Evolutionary conservation across 2,329 filamentous ascomycete species (phyloP).

Genomic region (Gaeumannomyces sp.): DNA sequence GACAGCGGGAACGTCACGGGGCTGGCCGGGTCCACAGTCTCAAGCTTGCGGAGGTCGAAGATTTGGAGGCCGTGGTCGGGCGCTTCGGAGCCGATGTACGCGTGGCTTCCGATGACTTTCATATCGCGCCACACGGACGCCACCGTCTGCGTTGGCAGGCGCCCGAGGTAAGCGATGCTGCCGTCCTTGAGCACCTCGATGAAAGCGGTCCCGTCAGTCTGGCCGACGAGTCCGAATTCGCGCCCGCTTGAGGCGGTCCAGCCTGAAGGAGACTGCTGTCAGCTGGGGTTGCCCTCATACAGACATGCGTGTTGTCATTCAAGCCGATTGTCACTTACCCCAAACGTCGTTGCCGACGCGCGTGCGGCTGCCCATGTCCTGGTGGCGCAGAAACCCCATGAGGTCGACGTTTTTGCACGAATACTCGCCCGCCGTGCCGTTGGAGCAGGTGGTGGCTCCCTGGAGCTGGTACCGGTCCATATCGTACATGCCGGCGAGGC

Average conservation of each 20-base stretch:
- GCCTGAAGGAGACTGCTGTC: conserved; percentile 22
- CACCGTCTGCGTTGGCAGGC: conserved; percentile 36
- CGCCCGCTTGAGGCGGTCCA: conserved; percentile 47
- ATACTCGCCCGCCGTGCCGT: conserved; percentile 8
- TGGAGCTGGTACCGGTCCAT: conserved; percentile 2
- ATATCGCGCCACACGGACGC: conserved; percentile 43
- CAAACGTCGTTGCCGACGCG: conserved; percentile 4
- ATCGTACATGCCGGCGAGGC: neutral
- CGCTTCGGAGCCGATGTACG: conserved; percentile 35
- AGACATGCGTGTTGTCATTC: too few species aligned
- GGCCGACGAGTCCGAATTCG: conserved; percentile 48
- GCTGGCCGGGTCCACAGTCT: conserved; percentile 35
- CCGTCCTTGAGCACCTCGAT: conserved; percentile 44
- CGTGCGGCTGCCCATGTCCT: conserved; percentile 6
- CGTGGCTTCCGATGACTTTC: conserved; percentile 26
- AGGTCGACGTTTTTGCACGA: conserved; percentile 9
- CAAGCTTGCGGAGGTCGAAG: conserved; percentile 55
- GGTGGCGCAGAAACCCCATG: conserved; percentile 6
- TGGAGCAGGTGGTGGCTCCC: conserved; percentile 2
- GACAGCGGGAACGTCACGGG: conserved; percentile 15
- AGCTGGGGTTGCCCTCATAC: too few species aligned
- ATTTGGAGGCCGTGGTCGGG: conserved; percentile 51
- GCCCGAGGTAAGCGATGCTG: conserved; percentile 45
- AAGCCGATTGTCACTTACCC: neutral
- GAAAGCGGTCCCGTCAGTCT: conserved; percentile 49